Evolutionary conservation across 2,329 filamentous ascomycete species (phyloP).

Genomic region (Gliomastix tumulicola): DNA sequence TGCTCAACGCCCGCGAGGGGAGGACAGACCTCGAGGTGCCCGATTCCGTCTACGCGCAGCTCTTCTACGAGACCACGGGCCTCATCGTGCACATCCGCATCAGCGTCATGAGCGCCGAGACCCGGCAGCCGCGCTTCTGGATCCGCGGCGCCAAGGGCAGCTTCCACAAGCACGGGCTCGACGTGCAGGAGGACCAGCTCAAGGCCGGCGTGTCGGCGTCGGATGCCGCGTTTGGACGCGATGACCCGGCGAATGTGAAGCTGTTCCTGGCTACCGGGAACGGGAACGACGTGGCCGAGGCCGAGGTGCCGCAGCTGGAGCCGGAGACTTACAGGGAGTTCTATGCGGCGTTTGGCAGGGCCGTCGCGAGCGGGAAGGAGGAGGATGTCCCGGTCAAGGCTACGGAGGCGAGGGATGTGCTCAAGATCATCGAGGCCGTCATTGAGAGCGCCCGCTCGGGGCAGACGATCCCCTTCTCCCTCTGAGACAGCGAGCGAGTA

Average conservation of each 20-base stretch:
- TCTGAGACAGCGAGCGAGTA: too few species aligned
- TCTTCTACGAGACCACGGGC: constrained; percentile 57
- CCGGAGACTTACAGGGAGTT: constrained; percentile 63
- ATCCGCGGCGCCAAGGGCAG: constrained; percentile 66
- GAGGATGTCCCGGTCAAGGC: constrained; percentile 46
- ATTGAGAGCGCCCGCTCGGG: constrained; percentile 46
- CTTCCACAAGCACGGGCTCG: constrained; percentile 65
- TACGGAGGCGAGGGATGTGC: constrained; percentile 43
- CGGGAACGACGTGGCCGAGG: constrained; percentile 41
- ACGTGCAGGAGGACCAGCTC: constrained; percentile 71
- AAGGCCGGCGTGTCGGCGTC: constrained; percentile 54
- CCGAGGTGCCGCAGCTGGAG: constrained; percentile 49
- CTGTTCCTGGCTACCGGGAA: constrained; percentile 48
- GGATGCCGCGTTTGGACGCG: constrained; percentile 58
- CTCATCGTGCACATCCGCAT: constrained; percentile 64
- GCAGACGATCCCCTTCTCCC: too few species aligned
- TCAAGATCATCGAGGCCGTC: constrained; percentile 45
- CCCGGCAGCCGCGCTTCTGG: constrained; percentile 68
- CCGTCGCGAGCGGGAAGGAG: constrained; percentile 38
- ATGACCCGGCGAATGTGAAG: constrained; percentile 41
- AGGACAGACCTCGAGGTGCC: constrained; percentile 38
- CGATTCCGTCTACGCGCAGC: constrained; percentile 54
- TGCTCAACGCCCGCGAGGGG: constrained; percentile 57
- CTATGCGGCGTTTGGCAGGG: constrained; percentile 48
- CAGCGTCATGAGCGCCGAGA: constrained; percentile 61